phyloP scores from a whole-genome alignment of 129 eudicot species.

The Saposhnikovia divaricata region DNA sequence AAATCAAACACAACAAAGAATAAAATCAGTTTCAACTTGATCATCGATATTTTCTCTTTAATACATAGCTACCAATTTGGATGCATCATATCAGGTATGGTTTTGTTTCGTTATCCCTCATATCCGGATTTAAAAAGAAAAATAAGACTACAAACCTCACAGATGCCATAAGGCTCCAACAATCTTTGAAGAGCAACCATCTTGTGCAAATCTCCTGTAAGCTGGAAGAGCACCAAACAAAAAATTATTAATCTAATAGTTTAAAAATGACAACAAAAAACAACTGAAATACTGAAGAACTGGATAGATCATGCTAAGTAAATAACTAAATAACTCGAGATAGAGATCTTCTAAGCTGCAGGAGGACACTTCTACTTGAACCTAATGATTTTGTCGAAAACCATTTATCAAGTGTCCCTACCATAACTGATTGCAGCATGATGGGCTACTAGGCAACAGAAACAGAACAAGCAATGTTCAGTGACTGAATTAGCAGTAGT shows the following conservation, averaged over 20 bases:
- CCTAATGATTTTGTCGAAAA: not conserved
- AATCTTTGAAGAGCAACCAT: conserved; percentile 76
- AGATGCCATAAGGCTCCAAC: conserved; percentile 84
- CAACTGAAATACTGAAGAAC: not conserved
- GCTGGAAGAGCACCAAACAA: conserved; percentile 29
- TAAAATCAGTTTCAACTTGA: not conserved
- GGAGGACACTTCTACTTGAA: not conserved
- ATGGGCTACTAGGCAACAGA: no score
- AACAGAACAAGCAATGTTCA: no score
- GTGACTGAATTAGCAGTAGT: not conserved
- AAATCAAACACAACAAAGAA: not conserved
- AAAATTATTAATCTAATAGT: conserved; percentile 8
- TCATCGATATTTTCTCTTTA: not conserved
- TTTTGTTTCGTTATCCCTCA: not conserved
- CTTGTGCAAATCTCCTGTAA: conserved; percentile 82
- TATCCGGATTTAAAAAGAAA: not conserved
- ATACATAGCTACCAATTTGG: not conserved
- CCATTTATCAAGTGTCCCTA: not conserved
- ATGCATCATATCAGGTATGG: not conserved
- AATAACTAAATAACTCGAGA: not conserved
- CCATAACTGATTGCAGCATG: not conserved
- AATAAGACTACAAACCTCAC: conserved; percentile 51
- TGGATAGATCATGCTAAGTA: not conserved
- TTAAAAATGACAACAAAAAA: not conserved
- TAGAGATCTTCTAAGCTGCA: not conserved